These are phyloP conservation scores for Oidiodendron maius DNA, from an alignment of 495 filamentous ascomycete genomes.

Conservation along the genomic window DNA sequence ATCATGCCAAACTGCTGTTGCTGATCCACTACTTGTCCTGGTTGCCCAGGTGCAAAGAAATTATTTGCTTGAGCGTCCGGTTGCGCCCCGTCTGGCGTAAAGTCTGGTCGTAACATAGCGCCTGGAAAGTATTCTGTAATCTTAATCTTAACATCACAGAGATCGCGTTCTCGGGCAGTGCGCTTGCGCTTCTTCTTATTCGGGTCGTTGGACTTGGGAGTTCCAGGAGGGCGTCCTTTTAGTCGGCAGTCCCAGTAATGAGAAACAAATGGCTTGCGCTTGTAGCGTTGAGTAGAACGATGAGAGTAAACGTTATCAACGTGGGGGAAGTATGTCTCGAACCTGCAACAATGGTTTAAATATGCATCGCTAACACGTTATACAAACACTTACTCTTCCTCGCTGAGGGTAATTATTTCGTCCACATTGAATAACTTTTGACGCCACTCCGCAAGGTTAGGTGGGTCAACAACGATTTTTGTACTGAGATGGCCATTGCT, in stretches of 20 bases:
- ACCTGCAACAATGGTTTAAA: slow-evolving; percentile 42
- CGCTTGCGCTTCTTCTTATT: slow-evolving; percentile 88
- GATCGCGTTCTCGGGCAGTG: slow-evolving; percentile 64
- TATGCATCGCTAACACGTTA: background rate
- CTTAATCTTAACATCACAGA: slow-evolving; percentile 91
- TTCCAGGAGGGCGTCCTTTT: slow-evolving; percentile 79
- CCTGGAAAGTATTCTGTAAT: slow-evolving; percentile 76
- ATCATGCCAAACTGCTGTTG: slow-evolving; percentile 38
- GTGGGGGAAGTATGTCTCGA: slow-evolving; percentile 83
- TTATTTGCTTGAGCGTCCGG: slow-evolving; percentile 22
- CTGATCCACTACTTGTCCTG: slow-evolving; percentile 17
- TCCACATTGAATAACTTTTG: slow-evolving; percentile 72
- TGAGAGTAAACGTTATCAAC: slow-evolving; percentile 91
- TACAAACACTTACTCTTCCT: slow-evolving; percentile 62
- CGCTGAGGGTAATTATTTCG: slow-evolving; percentile 64
- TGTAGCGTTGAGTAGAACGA: slow-evolving; percentile 80
- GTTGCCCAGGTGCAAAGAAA: slow-evolving; percentile 27
- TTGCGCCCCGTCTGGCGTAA: slow-evolving; percentile 25
- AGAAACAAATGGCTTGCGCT: slow-evolving; percentile 75
- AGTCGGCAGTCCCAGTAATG: slow-evolving; percentile 91
- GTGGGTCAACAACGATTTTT: slow-evolving; percentile 59
- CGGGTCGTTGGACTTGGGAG: slow-evolving; percentile 77
- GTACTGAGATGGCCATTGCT: slow-evolving; percentile 48
- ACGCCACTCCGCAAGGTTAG: slow-evolving; percentile 67
- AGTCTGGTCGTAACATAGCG: slow-evolving; percentile 29